Base-by-base conservation (phyloP, 371 early-diverging fungal species). In the Dichotomocladium elegans region DNA sequence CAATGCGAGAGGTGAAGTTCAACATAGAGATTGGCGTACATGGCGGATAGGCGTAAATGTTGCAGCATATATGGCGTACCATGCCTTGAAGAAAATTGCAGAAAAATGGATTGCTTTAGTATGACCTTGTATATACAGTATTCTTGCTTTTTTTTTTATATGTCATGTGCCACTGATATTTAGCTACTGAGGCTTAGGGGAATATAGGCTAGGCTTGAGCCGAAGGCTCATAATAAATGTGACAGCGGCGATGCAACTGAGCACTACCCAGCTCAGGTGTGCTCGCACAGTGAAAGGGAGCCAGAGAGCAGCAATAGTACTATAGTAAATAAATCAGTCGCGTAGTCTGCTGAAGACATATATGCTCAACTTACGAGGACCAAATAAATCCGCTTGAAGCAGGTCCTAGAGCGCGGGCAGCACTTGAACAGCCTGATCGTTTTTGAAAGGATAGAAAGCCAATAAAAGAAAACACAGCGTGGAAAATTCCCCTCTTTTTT, bases 391-490 rank as follows among this genome's bases (percentile, higher is more conserved):
- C 70, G 22, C 71, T 70, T 19, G 66, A 46, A 7, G 77, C 73
- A 27, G 77, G 77, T 8, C 73, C 72, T 21, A 72, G 31, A 12
- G 73, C 58, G 28, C 76, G 63, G 60, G 60, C 66, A n/a, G 58
- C 66, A 53, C 70, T 68, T 14, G 73, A 66, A 50, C 68, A 66
- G 21, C 69, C 72, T 72, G 9, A 19, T 47, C 21, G 3, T n/a
- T n/a, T n/a, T n/a, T n/a, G n/a, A n/a, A n/a, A n/a, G n/a, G n/a
- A n/a, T n/a, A n/a, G n/a, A n/a, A n/a, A 58, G 22, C 17, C 25
- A 10, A 37, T n/a, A 41, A 15, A 34, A 10, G 14, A 44, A 44
- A 11, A 19, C 4, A 41, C 11, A 41, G 5, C 0, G 3, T 3
- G 67, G 67, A 2, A 37, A 41, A 17, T 68, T 74, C 9, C 58